These are phyloP conservation scores for Clarireedia sp. DNA, from an alignment of 2,329 filamentous ascomycete species.

Conservation along the genomic window DNA sequence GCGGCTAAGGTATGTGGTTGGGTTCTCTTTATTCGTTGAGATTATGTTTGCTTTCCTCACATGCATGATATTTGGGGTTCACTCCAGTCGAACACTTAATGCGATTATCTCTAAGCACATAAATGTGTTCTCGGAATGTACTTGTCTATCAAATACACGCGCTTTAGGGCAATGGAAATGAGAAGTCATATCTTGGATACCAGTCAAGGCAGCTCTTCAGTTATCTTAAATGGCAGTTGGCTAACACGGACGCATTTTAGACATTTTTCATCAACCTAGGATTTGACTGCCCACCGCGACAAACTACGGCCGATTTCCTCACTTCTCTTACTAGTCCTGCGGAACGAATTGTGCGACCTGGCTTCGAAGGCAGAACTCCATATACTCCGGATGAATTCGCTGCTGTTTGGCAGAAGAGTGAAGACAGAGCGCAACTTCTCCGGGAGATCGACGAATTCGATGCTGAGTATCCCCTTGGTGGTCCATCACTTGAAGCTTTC, in stretches of 20 bases:
- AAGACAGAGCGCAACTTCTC: conserved; percentile 35
- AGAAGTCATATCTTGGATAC: no score
- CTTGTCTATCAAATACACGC: no score
- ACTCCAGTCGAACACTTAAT: no score
- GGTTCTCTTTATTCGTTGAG: no score
- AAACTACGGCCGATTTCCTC: conserved; percentile 55
- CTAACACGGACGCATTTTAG: neutral
- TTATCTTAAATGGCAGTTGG: no score
- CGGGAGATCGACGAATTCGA: conserved; percentile 48
- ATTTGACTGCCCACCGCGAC: conserved; percentile 60
- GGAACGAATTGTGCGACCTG: conserved; percentile 47
- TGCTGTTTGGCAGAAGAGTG: conserved; percentile 40
- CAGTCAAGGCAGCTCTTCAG: no score
- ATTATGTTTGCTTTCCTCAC: no score
- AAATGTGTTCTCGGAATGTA: no score
- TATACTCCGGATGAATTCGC: conserved; percentile 48
- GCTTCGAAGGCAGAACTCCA: conserved; percentile 50
- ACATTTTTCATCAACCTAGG: conserved; percentile 64
- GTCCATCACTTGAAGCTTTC: conserved; percentile 31
- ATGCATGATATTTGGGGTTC: no score
- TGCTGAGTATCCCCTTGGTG: conserved; percentile 25
- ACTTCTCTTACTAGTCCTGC: conserved; percentile 63
- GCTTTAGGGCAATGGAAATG: no score
- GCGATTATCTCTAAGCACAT: no score
- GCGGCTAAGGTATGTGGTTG: conserved; percentile 41